Evolutionary conservation across 805 yeast genomes (phyloP).

Genomic region (Torulaspora maleeae): DNA sequence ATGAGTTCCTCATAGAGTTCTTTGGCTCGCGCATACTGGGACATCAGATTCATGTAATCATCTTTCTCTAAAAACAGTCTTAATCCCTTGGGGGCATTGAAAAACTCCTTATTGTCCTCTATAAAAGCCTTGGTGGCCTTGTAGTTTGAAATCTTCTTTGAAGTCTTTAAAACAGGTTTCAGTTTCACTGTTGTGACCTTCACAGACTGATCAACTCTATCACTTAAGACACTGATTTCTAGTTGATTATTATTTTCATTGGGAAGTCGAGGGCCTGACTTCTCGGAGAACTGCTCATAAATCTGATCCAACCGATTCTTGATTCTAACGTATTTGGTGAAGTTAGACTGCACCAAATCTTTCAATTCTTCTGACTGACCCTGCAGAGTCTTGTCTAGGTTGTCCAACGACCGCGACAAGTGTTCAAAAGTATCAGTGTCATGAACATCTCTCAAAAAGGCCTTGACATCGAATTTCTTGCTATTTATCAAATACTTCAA

Average conservation of each 20-base stretch:
- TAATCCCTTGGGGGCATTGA: slow-evolving; percentile 54
- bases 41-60: slow-evolving; percentile 54
- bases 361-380: slow-evolving; percentile 48
- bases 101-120: slow-evolving; percentile 48
- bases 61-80: slow-evolving; percentile 40
- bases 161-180: slow-evolving; percentile 55
- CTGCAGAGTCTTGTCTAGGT: slow-evolving; percentile 46
- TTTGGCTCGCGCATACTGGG: slow-evolving; percentile 53
- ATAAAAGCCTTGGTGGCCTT: slow-evolving; percentile 48
- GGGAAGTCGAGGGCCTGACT: slow-evolving; percentile 28
- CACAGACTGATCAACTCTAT: slow-evolving; percentile 46
- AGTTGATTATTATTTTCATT: slow-evolving; percentile 29
- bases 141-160: slow-evolving; percentile 45
- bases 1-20: slow-evolving; percentile 24
- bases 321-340: slow-evolving; percentile 57
- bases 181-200: slow-evolving; percentile 49
- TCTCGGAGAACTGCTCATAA: slow-evolving; percentile 45
- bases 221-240: slow-evolving; percentile 36
- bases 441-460: slow-evolving; percentile 53
- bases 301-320: slow-evolving; percentile 62
- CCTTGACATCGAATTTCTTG: slow-evolving; percentile 53
- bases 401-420: slow-evolving; percentile 44
- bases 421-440: slow-evolving; percentile 50
- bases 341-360: slow-evolving; percentile 52
- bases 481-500: slow-evolving; percentile 50